Conservation (phyloP, 306 rosid species). For the Albizia julibrissin region DNA sequence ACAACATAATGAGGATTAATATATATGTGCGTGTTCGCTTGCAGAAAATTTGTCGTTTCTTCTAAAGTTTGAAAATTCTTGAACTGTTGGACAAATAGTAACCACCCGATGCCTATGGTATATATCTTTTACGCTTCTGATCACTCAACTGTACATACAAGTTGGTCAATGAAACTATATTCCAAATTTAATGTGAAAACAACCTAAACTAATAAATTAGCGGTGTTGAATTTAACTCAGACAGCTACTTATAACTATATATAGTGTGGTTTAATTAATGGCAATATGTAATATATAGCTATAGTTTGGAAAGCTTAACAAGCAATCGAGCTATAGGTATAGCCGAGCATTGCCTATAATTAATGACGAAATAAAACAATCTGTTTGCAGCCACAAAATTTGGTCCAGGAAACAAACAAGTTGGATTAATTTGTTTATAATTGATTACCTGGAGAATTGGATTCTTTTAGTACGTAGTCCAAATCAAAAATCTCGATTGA, state of each 20-base stretch:
- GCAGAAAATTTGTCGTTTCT: conserved; percentile 26
- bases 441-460: conserved; percentile 28
- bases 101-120: background rate
- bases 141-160: conserved; percentile 6
- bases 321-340: background rate
- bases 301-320: background rate
- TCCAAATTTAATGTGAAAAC: conserved; percentile 18
- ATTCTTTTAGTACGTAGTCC: conserved; percentile 8
- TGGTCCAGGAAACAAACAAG: conserved; percentile 21
- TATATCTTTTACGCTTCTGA: background rate
- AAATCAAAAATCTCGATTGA: conserved; percentile 27
- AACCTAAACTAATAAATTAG: conserved; percentile 3
- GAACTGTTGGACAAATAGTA: background rate
- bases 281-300: background rate
- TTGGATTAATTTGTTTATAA: conserved; percentile 23
- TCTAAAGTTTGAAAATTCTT: conserved; percentile 5
- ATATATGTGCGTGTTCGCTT: conserved; percentile 8
- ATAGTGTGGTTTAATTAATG: background rate
- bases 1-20: background rate
- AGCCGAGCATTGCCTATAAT: background rate
- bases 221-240: conserved; percentile 10
- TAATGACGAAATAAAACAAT: background rate
- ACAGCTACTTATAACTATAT: conserved; percentile 25
- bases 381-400: conserved; percentile 27
- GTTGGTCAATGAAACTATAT: conserved; percentile 25